A percentile compares a stretch with the other conserved stretches of the same genome.
These are phyloP conservation scores for Blastobotrys aristatus DNA, from an alignment of 1,139 yeast species.

Conservation along the genomic window DNA sequence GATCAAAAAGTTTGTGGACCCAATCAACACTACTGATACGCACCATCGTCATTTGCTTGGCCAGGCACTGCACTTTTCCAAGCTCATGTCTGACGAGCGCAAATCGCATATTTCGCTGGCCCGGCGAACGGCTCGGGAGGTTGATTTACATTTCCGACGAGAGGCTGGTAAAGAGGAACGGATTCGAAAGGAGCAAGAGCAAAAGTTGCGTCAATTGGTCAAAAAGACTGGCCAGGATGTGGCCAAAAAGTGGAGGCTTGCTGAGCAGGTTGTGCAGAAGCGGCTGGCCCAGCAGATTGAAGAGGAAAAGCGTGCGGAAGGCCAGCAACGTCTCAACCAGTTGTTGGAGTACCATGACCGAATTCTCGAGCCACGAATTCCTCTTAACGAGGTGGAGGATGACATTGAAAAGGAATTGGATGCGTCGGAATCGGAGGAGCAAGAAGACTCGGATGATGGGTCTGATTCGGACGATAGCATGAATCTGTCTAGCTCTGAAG, in stretches of 20 bases:
- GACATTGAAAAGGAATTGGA: constrained; percentile 26
- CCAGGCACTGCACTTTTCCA: constrained; percentile 73
- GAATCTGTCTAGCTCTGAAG: constrained; percentile 27
- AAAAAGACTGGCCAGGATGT: constrained; percentile 79
- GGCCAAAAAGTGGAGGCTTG: constrained; percentile 84
- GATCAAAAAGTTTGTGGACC: constrained; percentile 37
- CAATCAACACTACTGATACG: constrained; percentile 38
- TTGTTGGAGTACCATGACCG: constrained; percentile 91
- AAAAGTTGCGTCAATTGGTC: constrained; percentile 56
- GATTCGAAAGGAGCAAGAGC: constrained; percentile 55
- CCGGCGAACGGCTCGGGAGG: constrained; percentile 70
- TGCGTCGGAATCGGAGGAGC: constrained; percentile 24
- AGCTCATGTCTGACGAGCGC: constrained; percentile 62
- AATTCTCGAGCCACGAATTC: constrained; percentile 77
- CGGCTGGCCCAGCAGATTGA: constrained; percentile 34
- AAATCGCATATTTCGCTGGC: constrained; percentile 63
- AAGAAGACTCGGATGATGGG: constrained; percentile 22
- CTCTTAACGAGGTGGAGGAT: constrained; percentile 32
- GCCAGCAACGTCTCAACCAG: constrained; percentile 81
- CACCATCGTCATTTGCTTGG: constrained; percentile 68
- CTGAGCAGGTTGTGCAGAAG: constrained; percentile 67
- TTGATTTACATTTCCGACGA: constrained; percentile 82
- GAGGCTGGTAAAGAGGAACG: constrained; percentile 87
- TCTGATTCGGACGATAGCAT: constrained; percentile 27
- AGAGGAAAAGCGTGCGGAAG: constrained; percentile 61